Conservation (phyloP, 331 rosid genomes). For the Malus hybrid region DNA sequence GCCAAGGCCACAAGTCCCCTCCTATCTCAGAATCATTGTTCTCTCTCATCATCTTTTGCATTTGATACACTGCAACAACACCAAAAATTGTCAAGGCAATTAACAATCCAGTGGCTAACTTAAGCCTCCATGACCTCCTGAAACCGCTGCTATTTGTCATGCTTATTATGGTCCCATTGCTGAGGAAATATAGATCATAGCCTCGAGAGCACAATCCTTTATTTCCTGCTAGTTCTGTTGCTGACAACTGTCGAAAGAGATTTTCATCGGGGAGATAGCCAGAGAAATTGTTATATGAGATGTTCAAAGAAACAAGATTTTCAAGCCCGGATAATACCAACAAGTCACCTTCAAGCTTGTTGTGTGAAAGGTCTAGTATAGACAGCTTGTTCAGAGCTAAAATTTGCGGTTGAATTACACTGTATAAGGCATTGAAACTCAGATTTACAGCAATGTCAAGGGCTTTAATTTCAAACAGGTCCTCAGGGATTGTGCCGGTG, state of each 20-base stretch:
- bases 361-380: slow-evolving; percentile 71
- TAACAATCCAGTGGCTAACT: slow-evolving; percentile 54
- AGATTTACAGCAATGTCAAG: slow-evolving; percentile 74
- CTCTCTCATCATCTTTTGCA: slow-evolving; percentile 38
- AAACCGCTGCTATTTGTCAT: slow-evolving; percentile 16
- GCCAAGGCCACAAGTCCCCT: slow-evolving; percentile 69
- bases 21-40: slow-evolving; percentile 74
- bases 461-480: slow-evolving; percentile 47
- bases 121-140: slow-evolving; percentile 35
- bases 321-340: slow-evolving; percentile 46
- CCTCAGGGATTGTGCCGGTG: slow-evolving; percentile 57
- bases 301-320: slow-evolving; percentile 74
- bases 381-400: slow-evolving; percentile 59
- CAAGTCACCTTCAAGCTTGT: slow-evolving; percentile 62
- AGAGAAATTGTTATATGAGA: slow-evolving; percentile 71
- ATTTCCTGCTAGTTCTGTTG: slow-evolving; percentile 59
- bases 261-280: slow-evolving; percentile 71
- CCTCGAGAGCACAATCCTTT: slow-evolving; percentile 58
- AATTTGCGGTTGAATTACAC: slow-evolving; percentile 54
- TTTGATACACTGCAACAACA: slow-evolving; percentile 30
- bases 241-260: slow-evolving; percentile 56
- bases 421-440: slow-evolving; percentile 61
- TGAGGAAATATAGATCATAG: slow-evolving; percentile 46
- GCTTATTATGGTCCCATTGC: slow-evolving; percentile 27
- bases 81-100: slow-evolving; percentile 53